Conservation (phyloP, 2,329 filamentous ascomycete genomes). For the Bimuria novae-zelandiae region DNA sequence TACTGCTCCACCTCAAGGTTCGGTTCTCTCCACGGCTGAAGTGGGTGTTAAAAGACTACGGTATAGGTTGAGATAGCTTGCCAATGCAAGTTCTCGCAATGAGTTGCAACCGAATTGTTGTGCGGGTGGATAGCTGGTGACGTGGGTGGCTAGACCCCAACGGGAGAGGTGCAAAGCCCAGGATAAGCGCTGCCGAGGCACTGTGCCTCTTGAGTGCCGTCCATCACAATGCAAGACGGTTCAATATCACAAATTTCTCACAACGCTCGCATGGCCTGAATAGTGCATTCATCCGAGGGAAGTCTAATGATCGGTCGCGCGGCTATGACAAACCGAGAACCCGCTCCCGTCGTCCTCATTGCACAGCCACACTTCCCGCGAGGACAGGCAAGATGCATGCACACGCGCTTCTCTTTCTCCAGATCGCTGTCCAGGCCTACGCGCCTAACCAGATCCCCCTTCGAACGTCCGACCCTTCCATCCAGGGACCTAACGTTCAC, state of each 20-base stretch:
- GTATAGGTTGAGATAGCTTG: too few relatives aligned
- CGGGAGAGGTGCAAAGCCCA: too few relatives aligned
- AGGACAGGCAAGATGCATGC: conserved; percentile 1
- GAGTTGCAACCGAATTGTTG: too few relatives aligned
- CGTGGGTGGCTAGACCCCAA: background rate
- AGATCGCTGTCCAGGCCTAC: conserved; percentile 1
- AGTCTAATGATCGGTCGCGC: background rate
- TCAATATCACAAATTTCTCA: background rate
- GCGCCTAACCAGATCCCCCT: conserved; percentile 4
- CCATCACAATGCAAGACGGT: background rate
- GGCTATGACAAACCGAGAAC: background rate
- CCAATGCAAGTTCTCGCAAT: too few relatives aligned
- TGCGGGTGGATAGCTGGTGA: background rate
- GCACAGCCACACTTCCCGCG: background rate
- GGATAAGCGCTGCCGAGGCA: background rate
- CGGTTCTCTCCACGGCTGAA: too few relatives aligned
- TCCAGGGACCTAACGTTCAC: conserved; percentile 6
- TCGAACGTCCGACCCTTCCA: background rate
- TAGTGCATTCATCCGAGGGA: background rate
- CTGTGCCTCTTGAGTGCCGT: conserved; percentile 4
- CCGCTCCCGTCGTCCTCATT: too few relatives aligned
- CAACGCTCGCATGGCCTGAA: background rate
- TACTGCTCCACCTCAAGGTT: too few relatives aligned
- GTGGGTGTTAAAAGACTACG: too few relatives aligned
- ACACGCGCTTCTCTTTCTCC: background rate